phyloP scores from a whole-genome alignment of 2,329 filamentous ascomycete species.

The Colletotrichum aenigma region DNA sequence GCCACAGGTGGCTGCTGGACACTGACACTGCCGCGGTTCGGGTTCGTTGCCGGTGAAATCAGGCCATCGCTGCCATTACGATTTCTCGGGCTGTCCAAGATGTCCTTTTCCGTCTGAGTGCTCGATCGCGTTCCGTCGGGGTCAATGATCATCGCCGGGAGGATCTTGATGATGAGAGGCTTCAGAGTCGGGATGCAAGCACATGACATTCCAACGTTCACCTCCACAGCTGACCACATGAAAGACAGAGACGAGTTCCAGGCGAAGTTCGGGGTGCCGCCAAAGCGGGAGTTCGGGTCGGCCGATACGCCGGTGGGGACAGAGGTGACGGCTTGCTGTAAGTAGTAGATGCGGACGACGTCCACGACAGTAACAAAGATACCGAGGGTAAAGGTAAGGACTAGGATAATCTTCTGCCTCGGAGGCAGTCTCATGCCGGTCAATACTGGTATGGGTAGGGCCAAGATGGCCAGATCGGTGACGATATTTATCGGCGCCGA shows the following conservation, averaged over 20 bases:
- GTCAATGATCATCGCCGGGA: slow-evolving; percentile 62
- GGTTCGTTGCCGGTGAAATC: neutral
- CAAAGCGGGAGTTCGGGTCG: slow-evolving; percentile 50
- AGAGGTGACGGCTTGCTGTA: slow-evolving; percentile 72
- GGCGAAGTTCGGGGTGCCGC: slow-evolving; percentile 57
- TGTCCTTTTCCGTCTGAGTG: slow-evolving; percentile 31
- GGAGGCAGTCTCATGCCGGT: slow-evolving; percentile 83
- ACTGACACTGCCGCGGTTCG: slow-evolving; percentile 1
- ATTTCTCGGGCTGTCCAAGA: slow-evolving; percentile 21
- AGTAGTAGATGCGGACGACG: slow-evolving; percentile 86
- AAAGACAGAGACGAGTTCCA: slow-evolving; percentile 84
- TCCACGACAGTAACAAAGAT: slow-evolving; percentile 89
- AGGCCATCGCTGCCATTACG: slow-evolving; percentile 20
- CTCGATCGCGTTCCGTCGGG: slow-evolving; percentile 45
- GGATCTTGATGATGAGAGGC: slow-evolving; percentile 73
- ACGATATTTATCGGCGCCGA: slow-evolving; percentile 92
- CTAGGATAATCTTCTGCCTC: slow-evolving; percentile 86
- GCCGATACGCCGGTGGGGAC: slow-evolving; percentile 39
- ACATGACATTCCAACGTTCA: slow-evolving; percentile 88
- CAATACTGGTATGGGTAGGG: slow-evolving; percentile 86
- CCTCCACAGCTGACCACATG: slow-evolving; percentile 94
- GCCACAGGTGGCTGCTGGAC: slow-evolving; percentile 5
- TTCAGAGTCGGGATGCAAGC: slow-evolving; percentile 93
- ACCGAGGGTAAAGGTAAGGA: slow-evolving; percentile 85
- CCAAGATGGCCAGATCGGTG: slow-evolving; percentile 85